phyloP scores from a whole-genome alignment of 1,139 yeast species.

The Candida gigantensis region DNA sequence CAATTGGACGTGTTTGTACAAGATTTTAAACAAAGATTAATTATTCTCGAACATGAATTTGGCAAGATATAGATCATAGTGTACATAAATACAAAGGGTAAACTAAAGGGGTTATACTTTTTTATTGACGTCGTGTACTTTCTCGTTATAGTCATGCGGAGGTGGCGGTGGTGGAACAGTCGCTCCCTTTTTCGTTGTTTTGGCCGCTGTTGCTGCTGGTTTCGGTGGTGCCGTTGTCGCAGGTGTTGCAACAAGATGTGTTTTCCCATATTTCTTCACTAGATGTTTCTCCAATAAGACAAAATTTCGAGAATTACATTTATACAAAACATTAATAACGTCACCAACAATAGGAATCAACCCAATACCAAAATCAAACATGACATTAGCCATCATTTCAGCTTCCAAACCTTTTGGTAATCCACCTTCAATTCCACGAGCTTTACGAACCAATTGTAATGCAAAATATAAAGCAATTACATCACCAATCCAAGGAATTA shows the following conservation, averaged over 20 bases:
- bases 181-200: no score
- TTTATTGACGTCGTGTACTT: slow-evolving; percentile 1
- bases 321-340: slow-evolving; percentile 64
- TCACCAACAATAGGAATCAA: slow-evolving; percentile 76
- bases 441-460: slow-evolving; percentile 47
- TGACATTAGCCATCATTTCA: slow-evolving; percentile 60
- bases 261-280: slow-evolving; percentile 40
- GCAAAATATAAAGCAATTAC: slow-evolving; percentile 53
- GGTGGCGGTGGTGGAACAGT: no score
- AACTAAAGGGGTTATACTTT: neutral
- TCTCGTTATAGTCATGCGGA: no score
- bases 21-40: slow-evolving; percentile 37
- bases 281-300: slow-evolving; percentile 60
- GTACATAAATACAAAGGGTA: neutral
- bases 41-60: slow-evolving; percentile 27
- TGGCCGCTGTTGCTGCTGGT: no score
- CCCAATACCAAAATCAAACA: slow-evolving; percentile 67
- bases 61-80: slow-evolving; percentile 10
- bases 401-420: slow-evolving; percentile 51
- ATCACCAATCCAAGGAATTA: slow-evolving; percentile 69
- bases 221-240: neutral
- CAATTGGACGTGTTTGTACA: slow-evolving; percentile 56
- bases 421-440: slow-evolving; percentile 63
- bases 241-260: no score
- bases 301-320: slow-evolving; percentile 75